Percentiles rank a stretch among this genome's conserved stretches.
phyloP scores from a whole-genome alignment of 108 stramenopile genomes.

The Stephanodiscus minutulus region DNA sequence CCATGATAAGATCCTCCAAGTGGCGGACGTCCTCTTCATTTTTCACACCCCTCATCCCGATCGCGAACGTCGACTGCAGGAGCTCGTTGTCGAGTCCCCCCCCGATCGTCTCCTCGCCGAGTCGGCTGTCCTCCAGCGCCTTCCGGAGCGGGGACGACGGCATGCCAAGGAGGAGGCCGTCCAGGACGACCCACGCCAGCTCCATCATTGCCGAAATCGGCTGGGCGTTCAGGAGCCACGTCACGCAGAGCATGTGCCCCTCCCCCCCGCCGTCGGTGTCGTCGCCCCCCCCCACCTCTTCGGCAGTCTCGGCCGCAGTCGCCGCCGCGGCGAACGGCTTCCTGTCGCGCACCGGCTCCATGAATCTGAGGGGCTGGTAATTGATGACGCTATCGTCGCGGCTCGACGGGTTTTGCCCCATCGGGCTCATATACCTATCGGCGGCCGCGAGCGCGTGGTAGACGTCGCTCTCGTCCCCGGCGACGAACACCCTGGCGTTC shows the following conservation, averaged over 20 bases:
- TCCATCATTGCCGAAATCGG: constrained; percentile 66
- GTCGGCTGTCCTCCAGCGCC: constrained; percentile 40
- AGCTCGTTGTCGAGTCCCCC: constrained; percentile 68
- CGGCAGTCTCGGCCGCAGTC: constrained; percentile 30
- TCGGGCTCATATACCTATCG: constrained; percentile 60
- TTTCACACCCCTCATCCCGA: constrained; percentile 81
- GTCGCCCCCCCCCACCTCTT: constrained; percentile 9
- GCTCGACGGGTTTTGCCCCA: constrained; percentile 48
- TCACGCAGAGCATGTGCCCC: constrained; percentile 74
- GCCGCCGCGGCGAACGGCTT: constrained; percentile 62
- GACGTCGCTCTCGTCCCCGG: constrained; percentile 85
- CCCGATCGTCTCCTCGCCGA: constrained; percentile 62
- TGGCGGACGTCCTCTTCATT: constrained; percentile 49
- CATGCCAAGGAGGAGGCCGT: constrained; percentile 80
- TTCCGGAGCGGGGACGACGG: constrained; percentile 64
- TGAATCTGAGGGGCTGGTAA: constrained; percentile 49
- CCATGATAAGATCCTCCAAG: constrained; percentile 61
- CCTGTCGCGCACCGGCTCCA: constrained; percentile 35
- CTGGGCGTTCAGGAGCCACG: constrained; percentile 88
- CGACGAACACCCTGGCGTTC: constrained; percentile 91
- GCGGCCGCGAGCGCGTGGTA: constrained; percentile 59
- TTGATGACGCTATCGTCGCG: constrained; percentile 40
- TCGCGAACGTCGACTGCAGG: constrained; percentile 69
- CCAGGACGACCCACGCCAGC: constrained; percentile 77
- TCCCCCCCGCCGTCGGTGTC: constrained; percentile 4